These are phyloP conservation scores for Scortechinia acanthostroma DNA, from an alignment of 2,329 filamentous ascomycete genomes.

Conservation along the genomic window DNA sequence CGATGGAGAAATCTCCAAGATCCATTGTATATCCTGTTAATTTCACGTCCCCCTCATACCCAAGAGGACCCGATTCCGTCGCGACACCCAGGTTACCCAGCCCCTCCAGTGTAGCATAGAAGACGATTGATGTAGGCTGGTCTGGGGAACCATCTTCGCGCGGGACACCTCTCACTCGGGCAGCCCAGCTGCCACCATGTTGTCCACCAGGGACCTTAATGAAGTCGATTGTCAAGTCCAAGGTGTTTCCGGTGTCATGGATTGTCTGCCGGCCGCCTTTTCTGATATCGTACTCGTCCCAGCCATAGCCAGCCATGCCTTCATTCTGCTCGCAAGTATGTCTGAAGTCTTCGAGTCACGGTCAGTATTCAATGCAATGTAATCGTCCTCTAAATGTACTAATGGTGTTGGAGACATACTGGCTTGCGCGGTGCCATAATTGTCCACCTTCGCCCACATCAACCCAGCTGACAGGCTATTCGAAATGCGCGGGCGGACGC, in stretches of 20 bases:
- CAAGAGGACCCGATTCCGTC: slow-evolving; percentile 38
- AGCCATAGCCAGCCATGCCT: slow-evolving; percentile 89
- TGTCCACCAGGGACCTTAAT: slow-evolving; percentile 82
- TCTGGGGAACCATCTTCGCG: slow-evolving; percentile 60
- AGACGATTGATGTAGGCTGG: slow-evolving; percentile 71
- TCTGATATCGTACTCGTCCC: slow-evolving; percentile 92
- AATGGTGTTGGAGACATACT: slow-evolving; percentile 52
- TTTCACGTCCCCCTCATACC: slow-evolving; percentile 53
- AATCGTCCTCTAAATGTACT: background rate
- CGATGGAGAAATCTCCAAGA: slow-evolving; percentile 74
- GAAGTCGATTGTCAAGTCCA: slow-evolving; percentile 89
- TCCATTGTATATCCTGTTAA: slow-evolving; percentile 64
- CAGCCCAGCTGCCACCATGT: slow-evolving; percentile 87
- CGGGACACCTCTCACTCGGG: slow-evolving; percentile 75
- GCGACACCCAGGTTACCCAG: slow-evolving; percentile 50
- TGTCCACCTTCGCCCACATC: slow-evolving; percentile 82
- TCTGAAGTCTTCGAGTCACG: slow-evolving; percentile 56
- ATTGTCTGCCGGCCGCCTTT: slow-evolving; percentile 83
- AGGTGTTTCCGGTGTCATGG: slow-evolving; percentile 77
- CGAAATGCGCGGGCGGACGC: slow-evolving; percentile 73
- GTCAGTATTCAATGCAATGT: background rate
- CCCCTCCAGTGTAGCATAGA: slow-evolving; percentile 78
- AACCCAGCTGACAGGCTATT: slow-evolving; percentile 76
- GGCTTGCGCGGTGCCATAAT: slow-evolving; percentile 67
- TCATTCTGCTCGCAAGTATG: slow-evolving; percentile 95